These are phyloP conservation scores for Boletus vermiculosoides DNA, from an alignment of 768 basidiomycete genomes.

Conservation along the genomic window DNA sequence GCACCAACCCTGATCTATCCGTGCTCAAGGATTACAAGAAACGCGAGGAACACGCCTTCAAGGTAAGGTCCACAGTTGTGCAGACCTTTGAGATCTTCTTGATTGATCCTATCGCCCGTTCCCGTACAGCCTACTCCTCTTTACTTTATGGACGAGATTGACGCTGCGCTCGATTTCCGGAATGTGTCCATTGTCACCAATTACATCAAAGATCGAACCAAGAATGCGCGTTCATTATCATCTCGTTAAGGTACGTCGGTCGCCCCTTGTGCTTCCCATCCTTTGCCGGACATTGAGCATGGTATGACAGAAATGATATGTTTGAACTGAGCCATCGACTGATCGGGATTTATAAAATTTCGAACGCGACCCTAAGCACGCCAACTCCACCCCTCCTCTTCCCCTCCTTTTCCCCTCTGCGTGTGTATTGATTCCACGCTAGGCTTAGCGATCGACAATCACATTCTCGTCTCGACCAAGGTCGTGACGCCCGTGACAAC, in stretches of 20 bases:
- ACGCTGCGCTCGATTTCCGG: conserved; percentile 92
- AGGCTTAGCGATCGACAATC: conserved; percentile 85
- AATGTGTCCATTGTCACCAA: conserved; percentile 99
- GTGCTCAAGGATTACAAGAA: conserved; percentile 89
- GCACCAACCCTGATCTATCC: conserved; percentile 78
- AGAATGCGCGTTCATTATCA: conserved; percentile 97
- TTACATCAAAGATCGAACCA: conserved; percentile 95
- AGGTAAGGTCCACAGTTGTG: conserved; percentile 45
- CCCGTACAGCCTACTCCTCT: conserved; percentile 80
- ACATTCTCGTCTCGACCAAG: conserved; percentile 42
- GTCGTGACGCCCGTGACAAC: background rate
- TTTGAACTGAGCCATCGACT: conserved; percentile 96
- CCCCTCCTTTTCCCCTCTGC: background rate
- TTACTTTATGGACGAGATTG: conserved; percentile 99
- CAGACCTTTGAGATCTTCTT: background rate
- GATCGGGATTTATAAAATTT: conserved; percentile 98
- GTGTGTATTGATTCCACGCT: background rate
- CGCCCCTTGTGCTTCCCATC: no score
- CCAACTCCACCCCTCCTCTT: no score
- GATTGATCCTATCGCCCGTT: background rate
- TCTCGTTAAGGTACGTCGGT: conserved; percentile 77
- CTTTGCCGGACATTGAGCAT: background rate
- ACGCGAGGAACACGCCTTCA: conserved; percentile 94
- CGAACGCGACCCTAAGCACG: conserved; percentile 81
- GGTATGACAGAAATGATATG: conserved; percentile 78